Evolutionary conservation across 176 grass and related monocot species (phyloP).

Genomic region (Oryza meyeriana): DNA sequence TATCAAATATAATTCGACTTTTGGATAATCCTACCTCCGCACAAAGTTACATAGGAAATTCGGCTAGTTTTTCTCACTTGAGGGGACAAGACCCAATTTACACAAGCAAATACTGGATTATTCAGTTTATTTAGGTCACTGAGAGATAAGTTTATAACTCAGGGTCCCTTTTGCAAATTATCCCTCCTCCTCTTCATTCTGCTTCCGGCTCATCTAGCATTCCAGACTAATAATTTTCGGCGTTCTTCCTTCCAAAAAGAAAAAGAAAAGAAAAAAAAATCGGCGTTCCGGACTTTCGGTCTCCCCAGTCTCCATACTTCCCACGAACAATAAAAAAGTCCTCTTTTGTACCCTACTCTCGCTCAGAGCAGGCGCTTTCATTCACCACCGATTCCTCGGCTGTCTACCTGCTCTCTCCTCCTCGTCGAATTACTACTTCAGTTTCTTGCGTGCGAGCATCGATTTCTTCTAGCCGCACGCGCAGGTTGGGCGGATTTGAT

Average conservation of each 20-base stretch:
- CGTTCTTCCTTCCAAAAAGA: too few species aligned
- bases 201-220: background rate
- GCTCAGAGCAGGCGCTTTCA: background rate
- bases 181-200: background rate
- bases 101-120: background rate
- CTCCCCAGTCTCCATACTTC: background rate
- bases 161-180: background rate
- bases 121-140: background rate
- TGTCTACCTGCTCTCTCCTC: background rate
- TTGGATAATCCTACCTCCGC: too few species aligned
- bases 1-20: background rate
- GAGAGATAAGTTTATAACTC: background rate
- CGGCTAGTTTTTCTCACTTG: background rate
- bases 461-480: background rate
- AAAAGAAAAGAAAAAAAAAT: too few species aligned
- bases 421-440: background rate
- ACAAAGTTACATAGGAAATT: too few species aligned
- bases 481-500: slow-evolving; percentile 5
- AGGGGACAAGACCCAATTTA: too few species aligned
- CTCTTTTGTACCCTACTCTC: slow-evolving; percentile 14
- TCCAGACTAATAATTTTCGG: background rate
- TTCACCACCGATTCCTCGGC: background rate
- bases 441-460: background rate
- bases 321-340: slow-evolving; percentile 10
- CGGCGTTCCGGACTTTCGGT: background rate